These are phyloP conservation scores for Circinella umbellata DNA, from an alignment of 371 early-diverging fungal genomes.

Conservation along the genomic window DNA sequence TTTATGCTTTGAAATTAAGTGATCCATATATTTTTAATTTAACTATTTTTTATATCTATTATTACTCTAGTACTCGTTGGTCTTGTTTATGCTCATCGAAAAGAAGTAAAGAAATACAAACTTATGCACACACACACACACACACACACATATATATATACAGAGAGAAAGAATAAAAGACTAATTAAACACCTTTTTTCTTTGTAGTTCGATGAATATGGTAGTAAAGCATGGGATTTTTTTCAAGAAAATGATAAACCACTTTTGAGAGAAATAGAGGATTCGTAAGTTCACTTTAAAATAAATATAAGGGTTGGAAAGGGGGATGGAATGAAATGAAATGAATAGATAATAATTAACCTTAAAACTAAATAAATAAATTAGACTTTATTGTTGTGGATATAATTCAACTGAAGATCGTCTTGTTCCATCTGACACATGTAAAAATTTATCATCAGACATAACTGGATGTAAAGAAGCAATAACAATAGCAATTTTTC, in stretches of 20 bases:
- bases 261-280: conserved; percentile 31
- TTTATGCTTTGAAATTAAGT: not conserved
- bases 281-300: conserved; percentile 28
- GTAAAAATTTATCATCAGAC: not conserved
- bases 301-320: not conserved
- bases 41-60: not conserved
- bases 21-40: not conserved
- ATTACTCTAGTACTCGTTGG: conserved; percentile 11
- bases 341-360: not conserved
- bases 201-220: conserved; percentile 32
- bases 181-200: not conserved
- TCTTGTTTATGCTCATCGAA: conserved; percentile 16
- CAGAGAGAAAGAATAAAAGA: not conserved
- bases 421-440: conserved; percentile 1
- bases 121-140: too few species aligned
- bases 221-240: conserved; percentile 36
- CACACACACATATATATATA: not conserved
- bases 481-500: not conserved
- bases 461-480: conserved; percentile 11
- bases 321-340: not conserved
- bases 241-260: conserved; percentile 30
- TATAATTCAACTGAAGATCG: conserved; percentile 14
- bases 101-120: conserved; percentile 4
- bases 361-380: not conserved
- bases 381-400: conserved; percentile 19